Conservation (phyloP, 768 basidiomycete species). For the Termitomyces sp. region DNA sequence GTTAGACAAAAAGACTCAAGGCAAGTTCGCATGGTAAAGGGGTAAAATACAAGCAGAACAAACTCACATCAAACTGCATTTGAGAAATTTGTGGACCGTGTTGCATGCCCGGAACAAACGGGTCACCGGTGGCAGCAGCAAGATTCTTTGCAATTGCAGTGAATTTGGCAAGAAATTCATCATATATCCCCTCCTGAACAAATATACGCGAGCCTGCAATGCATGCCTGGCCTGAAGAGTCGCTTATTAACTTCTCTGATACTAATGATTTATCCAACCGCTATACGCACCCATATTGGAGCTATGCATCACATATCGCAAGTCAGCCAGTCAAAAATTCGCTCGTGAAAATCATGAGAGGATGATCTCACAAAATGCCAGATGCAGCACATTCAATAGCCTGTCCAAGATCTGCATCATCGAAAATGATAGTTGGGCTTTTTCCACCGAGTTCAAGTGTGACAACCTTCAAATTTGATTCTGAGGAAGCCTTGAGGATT, state of each 20-base stretch:
- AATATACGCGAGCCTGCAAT: slow-evolving; percentile 81
- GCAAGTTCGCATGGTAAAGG: neutral
- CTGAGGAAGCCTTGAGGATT: slow-evolving; percentile 74
- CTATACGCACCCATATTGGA: slow-evolving; percentile 33
- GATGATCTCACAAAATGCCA: slow-evolving; percentile 62
- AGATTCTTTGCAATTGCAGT: slow-evolving; percentile 39
- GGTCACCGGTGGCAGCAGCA: slow-evolving; percentile 54
- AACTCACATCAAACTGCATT: slow-evolving; percentile 57
- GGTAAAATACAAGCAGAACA: neutral
- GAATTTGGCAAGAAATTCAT: slow-evolving; percentile 65
- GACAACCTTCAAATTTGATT: slow-evolving; percentile 80
- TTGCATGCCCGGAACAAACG: slow-evolving; percentile 48
- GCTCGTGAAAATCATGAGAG: neutral
- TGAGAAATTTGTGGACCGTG: slow-evolving; percentile 76
- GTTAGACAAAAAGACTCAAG: neutral
- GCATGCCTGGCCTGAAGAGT: slow-evolving; percentile 49
- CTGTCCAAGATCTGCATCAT: slow-evolving; percentile 48
- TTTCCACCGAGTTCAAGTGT: slow-evolving; percentile 83
- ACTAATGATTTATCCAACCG: neutral
- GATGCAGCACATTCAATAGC: slow-evolving; percentile 27
- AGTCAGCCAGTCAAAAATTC: neutral
- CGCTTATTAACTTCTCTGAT: neutral
- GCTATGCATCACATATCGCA: slow-evolving; percentile 4
- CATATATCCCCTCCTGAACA: slow-evolving; percentile 76
- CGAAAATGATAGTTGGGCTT: slow-evolving; percentile 66